phyloP scores from a whole-genome alignment of 2,329 filamentous ascomycete species.

The Fusarium sp. region DNA sequence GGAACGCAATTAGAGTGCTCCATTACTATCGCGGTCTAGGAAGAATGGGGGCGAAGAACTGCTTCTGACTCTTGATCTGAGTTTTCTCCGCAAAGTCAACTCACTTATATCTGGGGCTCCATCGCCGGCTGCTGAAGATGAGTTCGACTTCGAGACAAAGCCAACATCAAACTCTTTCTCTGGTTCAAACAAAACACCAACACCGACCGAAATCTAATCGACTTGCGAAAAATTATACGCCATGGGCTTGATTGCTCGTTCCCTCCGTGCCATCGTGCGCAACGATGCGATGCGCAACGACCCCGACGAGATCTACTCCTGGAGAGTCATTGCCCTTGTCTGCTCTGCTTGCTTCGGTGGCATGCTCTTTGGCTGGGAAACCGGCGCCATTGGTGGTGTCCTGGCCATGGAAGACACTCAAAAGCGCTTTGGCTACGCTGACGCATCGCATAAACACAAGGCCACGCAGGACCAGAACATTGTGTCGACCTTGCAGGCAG shows the following conservation, averaged over 20 bases:
- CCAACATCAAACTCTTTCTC: background rate
- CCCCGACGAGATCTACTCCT: conserved; percentile 71
- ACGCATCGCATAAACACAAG: conserved; percentile 41
- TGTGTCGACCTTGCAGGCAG: conserved; percentile 71
- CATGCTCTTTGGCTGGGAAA: conserved; percentile 59
- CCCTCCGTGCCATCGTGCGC: conserved; percentile 57
- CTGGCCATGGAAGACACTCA: conserved; percentile 66
- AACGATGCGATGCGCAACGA: conserved; percentile 75
- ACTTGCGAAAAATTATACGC: background rate
- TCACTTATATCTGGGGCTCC: background rate
- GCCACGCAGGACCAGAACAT: conserved; percentile 68
- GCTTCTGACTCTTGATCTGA: background rate
- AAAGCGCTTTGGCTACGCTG: conserved; percentile 48
- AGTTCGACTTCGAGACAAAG: background rate
- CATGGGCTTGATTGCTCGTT: background rate
- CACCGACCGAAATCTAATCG: no score
- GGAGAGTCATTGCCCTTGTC: conserved; percentile 69
- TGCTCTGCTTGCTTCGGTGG: conserved; percentile 72
- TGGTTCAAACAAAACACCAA: background rate
- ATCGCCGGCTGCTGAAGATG: background rate
- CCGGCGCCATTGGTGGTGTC: conserved; percentile 72
- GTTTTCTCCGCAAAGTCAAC: background rate
- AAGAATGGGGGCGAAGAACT: background rate
- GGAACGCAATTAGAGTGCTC: background rate
- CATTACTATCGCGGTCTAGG: background rate